A percentile compares a stretch with the other conserved stretches of the same genome.
These are phyloP conservation scores for Blepharisma japonicum DNA, from an alignment of 73 alveolate species.

Conservation along the genomic window DNA sequence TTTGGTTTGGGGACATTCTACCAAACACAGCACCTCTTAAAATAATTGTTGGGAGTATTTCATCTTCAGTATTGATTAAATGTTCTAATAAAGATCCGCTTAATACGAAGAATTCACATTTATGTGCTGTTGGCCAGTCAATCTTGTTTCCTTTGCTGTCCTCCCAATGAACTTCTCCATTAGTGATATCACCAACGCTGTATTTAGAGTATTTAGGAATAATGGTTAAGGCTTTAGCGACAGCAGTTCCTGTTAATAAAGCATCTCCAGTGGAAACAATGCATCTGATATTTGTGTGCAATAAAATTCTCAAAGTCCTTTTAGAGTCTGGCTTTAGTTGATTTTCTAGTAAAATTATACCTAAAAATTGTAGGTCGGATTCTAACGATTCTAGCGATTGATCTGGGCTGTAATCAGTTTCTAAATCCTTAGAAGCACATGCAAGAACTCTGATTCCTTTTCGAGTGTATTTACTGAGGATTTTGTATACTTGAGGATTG, in stretches of 20 bases:
- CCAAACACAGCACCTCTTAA: constrained; percentile 92
- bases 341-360: constrained; percentile 84
- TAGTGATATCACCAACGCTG: background rate
- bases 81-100: background rate
- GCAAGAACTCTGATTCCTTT: constrained; percentile 92
- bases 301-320: constrained; percentile 60
- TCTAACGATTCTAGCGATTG: constrained; percentile 64
- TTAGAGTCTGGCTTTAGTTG: constrained; percentile 80
- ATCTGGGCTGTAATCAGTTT: constrained; percentile 57
- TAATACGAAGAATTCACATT: background rate
- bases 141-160: background rate
- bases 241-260: constrained; percentile 91
- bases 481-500: constrained; percentile 29
- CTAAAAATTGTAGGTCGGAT: constrained; percentile 80
- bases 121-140: background rate
- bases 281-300: constrained; percentile 76
- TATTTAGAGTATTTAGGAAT: constrained; percentile 9
- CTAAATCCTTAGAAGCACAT: constrained; percentile 71
- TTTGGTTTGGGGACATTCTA: constrained; percentile 98
- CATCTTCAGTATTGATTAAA: background rate
- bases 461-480: constrained; percentile 75
- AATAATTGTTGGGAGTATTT: constrained; percentile 65
- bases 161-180: background rate
- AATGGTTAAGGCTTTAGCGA: constrained; percentile 78
- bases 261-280: constrained; percentile 99